A percentile compares a stretch with the other conserved stretches of the same genome.
phyloP scores from a whole-genome alignment of 805 yeast genomes.

The Schwanniomyces pseudopolymorphus region DNA sequence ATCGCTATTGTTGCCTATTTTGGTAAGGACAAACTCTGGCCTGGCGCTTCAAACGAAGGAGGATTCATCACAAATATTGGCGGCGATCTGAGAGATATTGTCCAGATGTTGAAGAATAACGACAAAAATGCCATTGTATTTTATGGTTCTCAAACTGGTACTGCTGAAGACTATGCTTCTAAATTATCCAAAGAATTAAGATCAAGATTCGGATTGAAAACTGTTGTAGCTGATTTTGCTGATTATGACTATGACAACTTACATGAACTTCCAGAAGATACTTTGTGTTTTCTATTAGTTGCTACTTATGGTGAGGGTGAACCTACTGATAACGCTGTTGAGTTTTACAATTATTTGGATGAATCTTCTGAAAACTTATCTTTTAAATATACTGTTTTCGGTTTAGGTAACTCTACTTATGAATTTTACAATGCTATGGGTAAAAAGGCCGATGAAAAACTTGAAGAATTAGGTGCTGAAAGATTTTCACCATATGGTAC shows the following conservation, averaged over 20 bases:
- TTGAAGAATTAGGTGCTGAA: slow-evolving; percentile 65
- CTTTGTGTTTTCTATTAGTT: slow-evolving; percentile 65
- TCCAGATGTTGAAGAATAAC: slow-evolving; percentile 55
- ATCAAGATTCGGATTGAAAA: slow-evolving; percentile 74
- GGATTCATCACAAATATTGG: slow-evolving; percentile 26
- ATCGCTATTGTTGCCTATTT: slow-evolving; percentile 66
- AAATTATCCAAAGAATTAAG: slow-evolving; percentile 87
- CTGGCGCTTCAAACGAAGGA: slow-evolving; percentile 34
- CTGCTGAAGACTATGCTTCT: slow-evolving; percentile 95
- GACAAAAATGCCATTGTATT: slow-evolving; percentile 77
- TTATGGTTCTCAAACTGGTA: slow-evolving; percentile 96
- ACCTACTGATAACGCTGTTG: slow-evolving; percentile 91
- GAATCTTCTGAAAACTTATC: slow-evolving; percentile 51
- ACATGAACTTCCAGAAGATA: slow-evolving; percentile 58
- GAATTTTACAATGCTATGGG: slow-evolving; percentile 88
- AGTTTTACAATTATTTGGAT: slow-evolving; percentile 69
- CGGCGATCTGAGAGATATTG: slow-evolving; percentile 54
- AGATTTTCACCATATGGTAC: slow-evolving; percentile 76
- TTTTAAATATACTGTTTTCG: slow-evolving; percentile 74
- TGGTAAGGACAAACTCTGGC: slow-evolving; percentile 55
- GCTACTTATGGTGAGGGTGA: slow-evolving; percentile 99
- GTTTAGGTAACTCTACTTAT: slow-evolving; percentile 92
- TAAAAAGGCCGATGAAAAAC: slow-evolving; percentile 52
- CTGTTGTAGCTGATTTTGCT: slow-evolving; percentile 85
- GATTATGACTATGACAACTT: slow-evolving; percentile 83